Evolutionary conservation across 2,329 filamentous ascomycete species (phyloP), one percentile per base, ranked within the genome.

Genomic region (Camillea tinctor): DNA sequence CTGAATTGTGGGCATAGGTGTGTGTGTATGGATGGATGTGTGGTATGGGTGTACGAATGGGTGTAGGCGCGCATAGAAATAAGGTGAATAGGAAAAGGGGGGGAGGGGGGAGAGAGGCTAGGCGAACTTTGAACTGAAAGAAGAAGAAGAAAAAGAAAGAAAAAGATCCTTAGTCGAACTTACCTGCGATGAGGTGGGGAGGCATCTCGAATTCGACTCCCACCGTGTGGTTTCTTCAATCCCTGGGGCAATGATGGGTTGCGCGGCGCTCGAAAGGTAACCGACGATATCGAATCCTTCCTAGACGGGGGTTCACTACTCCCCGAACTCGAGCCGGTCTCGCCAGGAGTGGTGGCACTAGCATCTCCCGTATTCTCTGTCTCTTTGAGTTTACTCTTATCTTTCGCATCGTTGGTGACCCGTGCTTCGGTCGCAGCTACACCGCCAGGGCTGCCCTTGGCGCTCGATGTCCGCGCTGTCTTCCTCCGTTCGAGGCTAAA

Each of bases 181-280:
- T 75, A 85, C 82, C 80, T 81, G 59, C 72, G 66, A 61, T 81
- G 79, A 30, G 79, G 76, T 22, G 83, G 82, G 23, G 82, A 84
- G 44, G 76, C 79, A 22, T 72, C 77, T 57, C 79, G 72, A 52
- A 79, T 78, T 22, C 80, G 76, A 55, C 64, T 71, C 36, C 75
- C 77, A 55, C 75, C 73, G 52, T 80, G 79, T 57, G 75, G 76
- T 60, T 80, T 79, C 60, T 80, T 80, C 3, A 70, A 64, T 23
- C 81, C 81, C 61, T 83, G 81, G 3, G 81, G 81, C 19, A 84
- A 71, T 20, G 74, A 72, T 3, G 78, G 79, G 62, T 82, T 76
- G 0, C 69, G 70, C 24, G 76, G 76, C n/a, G 73, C 70, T 3
- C 76, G 77, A 65, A 84, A 84, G 8, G 75, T 76, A 56, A 84